Conservation (phyloP, 208 protist genomes). For the Willaertia magna region DNA sequence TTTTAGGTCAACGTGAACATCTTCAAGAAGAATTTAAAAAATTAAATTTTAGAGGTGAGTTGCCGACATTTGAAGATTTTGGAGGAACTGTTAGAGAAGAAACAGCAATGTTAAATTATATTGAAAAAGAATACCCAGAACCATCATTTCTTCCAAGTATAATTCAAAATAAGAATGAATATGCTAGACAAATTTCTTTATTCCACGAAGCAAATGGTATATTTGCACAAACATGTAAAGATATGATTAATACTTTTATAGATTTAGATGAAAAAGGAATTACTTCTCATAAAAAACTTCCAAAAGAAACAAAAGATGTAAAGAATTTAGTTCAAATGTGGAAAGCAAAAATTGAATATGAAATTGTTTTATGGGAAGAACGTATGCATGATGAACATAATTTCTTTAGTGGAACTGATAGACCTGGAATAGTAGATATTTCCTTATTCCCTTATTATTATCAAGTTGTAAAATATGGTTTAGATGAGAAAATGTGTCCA, state of each 20-base stretch:
- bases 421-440: neutral
- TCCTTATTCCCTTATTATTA: neutral
- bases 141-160: neutral
- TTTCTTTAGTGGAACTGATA: neutral
- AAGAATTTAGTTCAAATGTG: neutral
- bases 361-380: neutral
- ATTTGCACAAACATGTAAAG: neutral
- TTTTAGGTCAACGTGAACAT: neutral
- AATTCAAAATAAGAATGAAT: neutral
- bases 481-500: neutral
- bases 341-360: neutral
- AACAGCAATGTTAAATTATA: neutral
- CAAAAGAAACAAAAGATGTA: neutral
- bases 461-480: slow-evolving; percentile 2
- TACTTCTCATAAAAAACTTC: neutral
- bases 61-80: neutral
- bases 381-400: neutral
- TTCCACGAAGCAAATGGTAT: neutral
- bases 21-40: neutral
- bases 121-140: neutral
- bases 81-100: neutral
- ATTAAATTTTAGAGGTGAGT: slow-evolving; percentile 11
- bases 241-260: neutral
- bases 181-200: neutral
- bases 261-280: neutral